Conservation (phyloP, 345 rosid species). For the Streptanthus diversifolius region DNA sequence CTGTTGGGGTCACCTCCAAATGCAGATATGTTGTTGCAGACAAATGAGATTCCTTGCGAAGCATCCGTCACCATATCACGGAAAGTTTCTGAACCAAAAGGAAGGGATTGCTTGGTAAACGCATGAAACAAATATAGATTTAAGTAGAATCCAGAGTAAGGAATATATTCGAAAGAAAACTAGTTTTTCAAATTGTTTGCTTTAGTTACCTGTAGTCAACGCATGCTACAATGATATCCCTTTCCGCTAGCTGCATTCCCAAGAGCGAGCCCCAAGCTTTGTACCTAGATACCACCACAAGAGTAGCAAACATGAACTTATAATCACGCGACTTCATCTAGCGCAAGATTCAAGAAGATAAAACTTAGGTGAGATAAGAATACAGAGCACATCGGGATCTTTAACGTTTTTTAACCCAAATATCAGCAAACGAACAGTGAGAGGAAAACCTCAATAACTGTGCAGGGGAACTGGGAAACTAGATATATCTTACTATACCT, state of each 20-base stretch:
- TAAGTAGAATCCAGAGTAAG: background rate
- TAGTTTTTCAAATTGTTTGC: background rate
- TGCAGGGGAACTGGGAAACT: background rate
- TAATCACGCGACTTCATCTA: constrained; percentile 15
- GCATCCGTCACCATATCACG: constrained; percentile 89
- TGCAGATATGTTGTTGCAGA: constrained; percentile 67
- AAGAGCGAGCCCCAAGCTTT: constrained; percentile 97
- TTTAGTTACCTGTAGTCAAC: constrained; percentile 79
- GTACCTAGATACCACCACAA: constrained; percentile 46
- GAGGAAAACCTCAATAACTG: background rate
- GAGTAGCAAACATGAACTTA: constrained; percentile 17
- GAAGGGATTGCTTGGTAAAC: constrained; percentile 5
- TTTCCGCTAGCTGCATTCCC: constrained; percentile 89
- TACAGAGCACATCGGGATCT: background rate
- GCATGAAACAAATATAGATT: background rate
- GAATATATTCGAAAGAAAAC: background rate
- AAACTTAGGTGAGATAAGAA: background rate
- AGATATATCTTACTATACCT: background rate
- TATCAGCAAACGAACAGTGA: background rate
- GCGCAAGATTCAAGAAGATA: constrained; percentile 14
- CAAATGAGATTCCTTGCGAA: constrained; percentile 86
- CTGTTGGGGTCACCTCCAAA: constrained; percentile 95
- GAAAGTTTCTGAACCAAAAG: constrained; percentile 64
- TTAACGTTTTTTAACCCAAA: background rate
- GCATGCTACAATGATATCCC: constrained; percentile 94